Conservation (phyloP, 495 filamentous ascomycete genomes). For the Thermothielavioides terrestris region DNA sequence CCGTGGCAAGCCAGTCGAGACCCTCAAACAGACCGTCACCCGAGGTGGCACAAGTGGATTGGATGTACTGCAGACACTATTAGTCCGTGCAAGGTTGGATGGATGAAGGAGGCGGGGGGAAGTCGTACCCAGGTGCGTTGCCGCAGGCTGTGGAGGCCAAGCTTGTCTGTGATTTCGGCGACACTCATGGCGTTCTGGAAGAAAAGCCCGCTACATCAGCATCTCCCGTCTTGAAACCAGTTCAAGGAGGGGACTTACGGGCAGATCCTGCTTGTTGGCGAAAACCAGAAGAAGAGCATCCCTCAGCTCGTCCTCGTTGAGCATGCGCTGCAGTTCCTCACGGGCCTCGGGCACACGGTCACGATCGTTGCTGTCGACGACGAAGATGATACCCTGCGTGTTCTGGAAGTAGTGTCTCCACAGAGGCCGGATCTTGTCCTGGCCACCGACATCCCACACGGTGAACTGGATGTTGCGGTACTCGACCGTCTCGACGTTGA, state of each 20-base stretch:
- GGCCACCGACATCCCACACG: constrained; percentile 99
- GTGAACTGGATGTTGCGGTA: constrained; percentile 99
- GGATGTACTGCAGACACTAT: constrained; percentile 70
- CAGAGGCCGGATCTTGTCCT: constrained; percentile 99
- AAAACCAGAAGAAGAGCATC: constrained; percentile 97
- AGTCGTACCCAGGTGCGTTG: constrained; percentile 92
- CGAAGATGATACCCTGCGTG: constrained; percentile 99
- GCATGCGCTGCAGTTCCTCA: constrained; percentile 98
- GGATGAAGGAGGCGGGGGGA: not conserved
- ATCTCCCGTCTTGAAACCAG: not conserved
- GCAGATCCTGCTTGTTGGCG: constrained; percentile 99
- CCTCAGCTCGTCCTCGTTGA: constrained; percentile 99
- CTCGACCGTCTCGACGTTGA: constrained; percentile 99
- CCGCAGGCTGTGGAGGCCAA: constrained; percentile 96
- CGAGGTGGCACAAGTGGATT: constrained; percentile 98
- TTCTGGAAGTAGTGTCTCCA: constrained; percentile 99
- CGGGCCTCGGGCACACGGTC: constrained; percentile 98
- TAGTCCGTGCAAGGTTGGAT: constrained; percentile 13
- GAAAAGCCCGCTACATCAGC: constrained; percentile 17
- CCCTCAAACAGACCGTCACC: constrained; percentile 99
- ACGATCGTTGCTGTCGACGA: constrained; percentile 99
- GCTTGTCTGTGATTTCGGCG: constrained; percentile 98
- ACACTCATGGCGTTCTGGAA: constrained; percentile 96
- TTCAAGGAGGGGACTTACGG: constrained; percentile 49
- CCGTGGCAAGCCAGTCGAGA: constrained; percentile 97